phyloP scores from a whole-genome alignment of 352 stramenopile genomes.

The Sclerospora graminicola region DNA sequence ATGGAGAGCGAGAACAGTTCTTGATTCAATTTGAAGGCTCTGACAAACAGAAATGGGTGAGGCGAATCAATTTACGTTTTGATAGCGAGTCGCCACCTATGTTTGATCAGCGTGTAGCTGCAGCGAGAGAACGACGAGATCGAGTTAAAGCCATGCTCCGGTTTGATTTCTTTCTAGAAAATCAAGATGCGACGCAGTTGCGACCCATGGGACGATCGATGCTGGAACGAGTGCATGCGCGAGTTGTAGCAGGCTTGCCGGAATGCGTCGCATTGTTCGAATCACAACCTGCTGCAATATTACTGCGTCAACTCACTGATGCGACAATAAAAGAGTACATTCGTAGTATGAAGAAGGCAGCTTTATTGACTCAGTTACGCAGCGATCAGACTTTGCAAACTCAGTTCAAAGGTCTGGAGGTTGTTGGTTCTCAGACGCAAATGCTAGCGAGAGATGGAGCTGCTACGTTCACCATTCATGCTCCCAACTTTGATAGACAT shows the following conservation, averaged over 20 bases:
- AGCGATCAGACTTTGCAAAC: constrained; percentile 43
- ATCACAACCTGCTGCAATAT: constrained; percentile 34
- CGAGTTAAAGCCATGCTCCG: constrained; percentile 79
- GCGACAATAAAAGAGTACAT: constrained; percentile 86
- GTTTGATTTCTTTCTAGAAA: constrained; percentile 86
- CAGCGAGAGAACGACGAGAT: constrained; percentile 50
- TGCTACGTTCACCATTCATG: constrained; percentile 52
- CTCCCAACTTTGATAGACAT: constrained; percentile 49
- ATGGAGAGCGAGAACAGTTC: constrained; percentile 55
- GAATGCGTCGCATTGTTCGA: constrained; percentile 48
- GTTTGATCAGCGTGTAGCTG: constrained; percentile 72
- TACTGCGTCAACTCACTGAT: constrained; percentile 82
- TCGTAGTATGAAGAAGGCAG: constrained; percentile 88
- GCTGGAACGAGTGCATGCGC: constrained; percentile 76
- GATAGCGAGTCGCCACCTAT: constrained; percentile 52
- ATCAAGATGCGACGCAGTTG: constrained; percentile 62
- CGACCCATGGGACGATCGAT: constrained; percentile 68
- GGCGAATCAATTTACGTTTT: constrained; percentile 89
- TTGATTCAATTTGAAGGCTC: constrained; percentile 80
- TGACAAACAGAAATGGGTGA: constrained; percentile 80
- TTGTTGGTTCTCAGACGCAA: constrained; percentile 27
- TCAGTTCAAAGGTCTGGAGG: constrained; percentile 58
- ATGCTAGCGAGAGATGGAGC: constrained; percentile 8
- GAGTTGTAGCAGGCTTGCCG: constrained; percentile 74
- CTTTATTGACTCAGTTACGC: constrained; percentile 58